These are phyloP conservation scores for Dichotomocladium elegans DNA, from an alignment of 371 early-diverging fungal genomes.

Conservation along the genomic window DNA sequence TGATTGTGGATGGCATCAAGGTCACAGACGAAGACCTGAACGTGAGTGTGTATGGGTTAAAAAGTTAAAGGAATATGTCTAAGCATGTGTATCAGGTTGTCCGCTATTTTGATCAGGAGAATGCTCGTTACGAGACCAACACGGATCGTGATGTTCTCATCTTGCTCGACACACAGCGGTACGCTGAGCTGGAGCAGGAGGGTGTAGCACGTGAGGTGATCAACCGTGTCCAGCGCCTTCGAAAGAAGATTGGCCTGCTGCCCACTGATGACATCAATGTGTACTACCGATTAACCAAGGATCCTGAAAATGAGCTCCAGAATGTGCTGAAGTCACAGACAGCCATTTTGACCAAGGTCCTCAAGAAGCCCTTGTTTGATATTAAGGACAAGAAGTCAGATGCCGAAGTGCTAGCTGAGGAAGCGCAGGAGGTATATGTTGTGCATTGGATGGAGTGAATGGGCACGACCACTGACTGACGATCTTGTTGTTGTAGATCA, in stretches of 20 bases:
- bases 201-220: constrained; percentile 97
- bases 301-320: constrained; percentile 63
- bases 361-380: constrained; percentile 65
- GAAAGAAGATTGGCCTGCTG: constrained; percentile 88
- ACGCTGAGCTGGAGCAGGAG: constrained; percentile 86
- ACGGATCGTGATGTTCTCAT: constrained; percentile 86
- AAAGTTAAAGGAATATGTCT: background rate
- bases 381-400: constrained; percentile 26
- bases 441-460: background rate
- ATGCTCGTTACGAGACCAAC: constrained; percentile 69
- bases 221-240: constrained; percentile 96
- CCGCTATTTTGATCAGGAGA: constrained; percentile 72
- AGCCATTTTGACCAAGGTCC: constrained; percentile 65
- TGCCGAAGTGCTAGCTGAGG: constrained; percentile 58
- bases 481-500: too few species aligned
- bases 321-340: constrained; percentile 68
- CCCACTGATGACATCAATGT: constrained; percentile 86
- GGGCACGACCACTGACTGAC: constrained; percentile 22
- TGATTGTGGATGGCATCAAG: constrained; percentile 80
- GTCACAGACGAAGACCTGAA: constrained; percentile 82
- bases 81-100: constrained; percentile 38
- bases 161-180: constrained; percentile 83
- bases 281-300: constrained; percentile 74
- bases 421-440: constrained; percentile 68
- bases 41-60: constrained; percentile 15